Evolutionary conservation across 345 rosid species (phyloP), one percentile per base, ranked within the genome.

Genomic region (Triadica sebifera): DNA sequence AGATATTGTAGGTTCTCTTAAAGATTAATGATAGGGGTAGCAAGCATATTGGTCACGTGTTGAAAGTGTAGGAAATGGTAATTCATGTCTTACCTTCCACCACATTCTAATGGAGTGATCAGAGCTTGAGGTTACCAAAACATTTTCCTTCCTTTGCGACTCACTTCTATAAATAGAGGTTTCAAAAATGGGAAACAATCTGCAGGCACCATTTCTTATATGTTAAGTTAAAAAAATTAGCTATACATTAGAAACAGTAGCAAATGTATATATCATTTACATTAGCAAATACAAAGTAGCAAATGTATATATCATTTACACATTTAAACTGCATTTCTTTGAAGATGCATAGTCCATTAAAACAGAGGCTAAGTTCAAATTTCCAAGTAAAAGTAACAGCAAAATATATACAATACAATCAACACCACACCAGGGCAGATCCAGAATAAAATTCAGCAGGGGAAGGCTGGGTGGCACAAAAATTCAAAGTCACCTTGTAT

Each of bases 61-160:
- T 24, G 29, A 43, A 38, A 58, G 58, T 4, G 57, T 37, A 22
- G 61, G 10, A 75, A 75, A 50, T 24, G 43, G 67, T 46, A 72
- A 34, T 74, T 66, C 66, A 41, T 69, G 65, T 52, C 20, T n/a
- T 82, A 90, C 95, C 93, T 90, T 88, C 90, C 88, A 84, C 92
- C 92, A 90, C 19, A 87, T 61, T 63, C 92, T 90, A 84, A 90
- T 84, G 6, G 92, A 77, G 65, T 75, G 92, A 55, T 86, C 92
- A 71, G 67, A 72, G 72, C 91, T 88, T 67, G 95, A 88, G 41
- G 90, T 86, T 37, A 87, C 83, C 81, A 90, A 75, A 60, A 85
- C 71, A 72, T 80, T 90, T 76, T 87, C 87, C 50, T 78, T 71
- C 67, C 85, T 70, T 79, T 76, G 83, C 7, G 65, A 67, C 73